phyloP scores from a whole-genome alignment of 2,329 filamentous ascomycete species.

The Gnomoniopsis smithogilvyi region DNA sequence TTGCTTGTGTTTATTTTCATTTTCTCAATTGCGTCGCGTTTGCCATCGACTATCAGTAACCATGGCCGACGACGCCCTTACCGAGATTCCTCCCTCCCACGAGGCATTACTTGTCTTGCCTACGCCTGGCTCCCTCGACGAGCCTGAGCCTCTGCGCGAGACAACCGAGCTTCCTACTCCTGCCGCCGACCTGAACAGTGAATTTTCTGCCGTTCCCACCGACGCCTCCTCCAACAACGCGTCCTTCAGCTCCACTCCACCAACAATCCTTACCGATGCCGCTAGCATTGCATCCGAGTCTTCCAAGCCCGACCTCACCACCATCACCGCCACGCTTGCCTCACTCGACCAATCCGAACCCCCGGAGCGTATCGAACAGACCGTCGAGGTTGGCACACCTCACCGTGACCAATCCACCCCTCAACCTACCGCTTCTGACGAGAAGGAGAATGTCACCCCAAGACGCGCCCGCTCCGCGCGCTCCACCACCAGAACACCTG shows the following conservation, averaged over 20 bases:
- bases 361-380: conserved; percentile 24
- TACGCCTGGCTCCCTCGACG: not conserved
- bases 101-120: not conserved
- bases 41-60: not conserved
- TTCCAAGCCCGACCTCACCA: conserved; percentile 22
- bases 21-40: conserved; percentile 5
- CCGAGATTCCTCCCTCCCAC: conserved; percentile 7
- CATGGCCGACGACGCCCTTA: conserved; percentile 12
- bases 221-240: conserved; percentile 27
- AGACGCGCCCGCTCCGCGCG: conserved; percentile 50
- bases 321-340: conserved; percentile 7
- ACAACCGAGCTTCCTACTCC: conserved; percentile 22
- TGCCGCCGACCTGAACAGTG: conserved; percentile 24
- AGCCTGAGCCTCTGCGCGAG: not conserved
- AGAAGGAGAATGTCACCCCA: conserved; percentile 21
- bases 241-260: conserved; percentile 30
- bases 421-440: not conserved
- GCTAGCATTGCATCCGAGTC: conserved; percentile 29
- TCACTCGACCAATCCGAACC: conserved; percentile 13
- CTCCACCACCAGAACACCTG: conserved; percentile 49
- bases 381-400: conserved; percentile 12
- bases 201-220: conserved; percentile 25
- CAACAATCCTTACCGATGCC: conserved; percentile 30
- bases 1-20: not conserved
- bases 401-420: conserved; percentile 1